Evolutionary conservation across 2,329 filamentous ascomycete species (phyloP).

Genomic region (Coniella lustricola): DNA sequence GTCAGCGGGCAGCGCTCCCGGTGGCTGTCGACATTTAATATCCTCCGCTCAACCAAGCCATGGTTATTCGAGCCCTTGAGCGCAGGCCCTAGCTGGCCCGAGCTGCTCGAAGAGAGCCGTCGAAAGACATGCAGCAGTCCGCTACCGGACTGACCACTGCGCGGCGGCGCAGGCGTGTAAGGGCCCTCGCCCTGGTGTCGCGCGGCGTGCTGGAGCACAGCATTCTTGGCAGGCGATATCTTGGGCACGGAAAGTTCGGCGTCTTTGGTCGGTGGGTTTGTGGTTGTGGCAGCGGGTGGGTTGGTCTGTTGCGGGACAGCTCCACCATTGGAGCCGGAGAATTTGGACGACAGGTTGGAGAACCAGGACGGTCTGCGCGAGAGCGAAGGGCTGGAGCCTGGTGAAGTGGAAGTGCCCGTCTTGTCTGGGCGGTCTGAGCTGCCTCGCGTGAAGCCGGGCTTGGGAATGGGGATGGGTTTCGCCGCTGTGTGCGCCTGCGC

Average conservation of each 20-base stretch:
- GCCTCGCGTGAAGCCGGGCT: conserved; percentile 26
- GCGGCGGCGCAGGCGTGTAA: conserved; percentile 70
- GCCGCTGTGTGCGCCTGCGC: no score
- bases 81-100: conserved; percentile 39
- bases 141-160: conserved; percentile 44
- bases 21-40: conserved; percentile 78
- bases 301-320: conserved; percentile 20
- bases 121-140: conserved; percentile 79
- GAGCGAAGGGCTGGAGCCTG: conserved; percentile 26
- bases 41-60: conserved; percentile 68
- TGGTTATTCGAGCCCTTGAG: conserved; percentile 45
- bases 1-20: conserved; percentile 72
- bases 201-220: conserved; percentile 50
- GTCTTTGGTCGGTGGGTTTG: conserved; percentile 28
- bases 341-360: conserved; percentile 85
- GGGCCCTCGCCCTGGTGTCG: conserved; percentile 55
- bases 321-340: conserved; percentile 48
- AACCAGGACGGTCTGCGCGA: conserved; percentile 79
- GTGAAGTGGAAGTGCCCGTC: conserved; percentile 23
- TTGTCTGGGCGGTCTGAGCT: conserved; percentile 25
- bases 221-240: conserved; percentile 46
- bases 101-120: conserved; percentile 60
- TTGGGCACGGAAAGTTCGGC: conserved; percentile 42
- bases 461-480: conserved; percentile 23
- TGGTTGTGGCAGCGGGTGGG: conserved; percentile 25